Evolutionary conservation across 257 asterid species (phyloP).

Genomic region (Solanum ossicruentum): DNA sequence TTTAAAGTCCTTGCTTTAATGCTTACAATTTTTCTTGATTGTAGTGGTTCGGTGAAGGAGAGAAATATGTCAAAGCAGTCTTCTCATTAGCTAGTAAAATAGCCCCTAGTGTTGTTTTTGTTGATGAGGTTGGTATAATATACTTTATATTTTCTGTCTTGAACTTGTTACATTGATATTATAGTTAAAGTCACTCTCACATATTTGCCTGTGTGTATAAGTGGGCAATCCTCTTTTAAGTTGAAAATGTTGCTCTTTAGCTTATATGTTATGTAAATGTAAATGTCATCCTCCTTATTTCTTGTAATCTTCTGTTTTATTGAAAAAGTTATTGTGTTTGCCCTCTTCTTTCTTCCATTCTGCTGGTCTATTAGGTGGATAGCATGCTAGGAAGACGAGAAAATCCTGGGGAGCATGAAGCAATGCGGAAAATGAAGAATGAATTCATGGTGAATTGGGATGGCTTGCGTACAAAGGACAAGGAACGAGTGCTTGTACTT

Average conservation of each 20-base stretch:
- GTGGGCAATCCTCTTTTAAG: not conserved
- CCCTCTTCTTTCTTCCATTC: not conserved
- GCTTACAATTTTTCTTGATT: not conserved
- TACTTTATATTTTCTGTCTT: not conserved
- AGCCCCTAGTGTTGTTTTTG: constrained; percentile 73
- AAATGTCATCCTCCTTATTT: not conserved
- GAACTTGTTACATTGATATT: not conserved
- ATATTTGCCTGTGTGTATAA: not conserved
- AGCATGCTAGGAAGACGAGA: constrained; percentile 96
- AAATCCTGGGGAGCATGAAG: constrained; percentile 94
- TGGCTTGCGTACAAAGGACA: constrained; percentile 91
- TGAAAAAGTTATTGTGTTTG: not conserved
- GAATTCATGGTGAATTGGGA: constrained; percentile 96
- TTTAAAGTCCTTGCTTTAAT: not conserved
- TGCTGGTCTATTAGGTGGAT: constrained; percentile 46
- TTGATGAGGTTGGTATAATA: constrained; percentile 59
- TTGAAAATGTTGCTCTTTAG: not conserved
- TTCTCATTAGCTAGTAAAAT: constrained; percentile 85
- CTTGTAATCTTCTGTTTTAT: not conserved
- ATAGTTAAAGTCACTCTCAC: not conserved
- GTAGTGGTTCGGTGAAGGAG: constrained; percentile 97
- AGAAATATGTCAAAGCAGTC: constrained; percentile 85
- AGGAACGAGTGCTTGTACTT: constrained; percentile 86
- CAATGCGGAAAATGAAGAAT: constrained; percentile 97
- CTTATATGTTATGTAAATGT: not conserved